Evolutionary conservation across 495 filamentous ascomycete genomes (phyloP).

Genomic region (Xylaria intraflava): DNA sequence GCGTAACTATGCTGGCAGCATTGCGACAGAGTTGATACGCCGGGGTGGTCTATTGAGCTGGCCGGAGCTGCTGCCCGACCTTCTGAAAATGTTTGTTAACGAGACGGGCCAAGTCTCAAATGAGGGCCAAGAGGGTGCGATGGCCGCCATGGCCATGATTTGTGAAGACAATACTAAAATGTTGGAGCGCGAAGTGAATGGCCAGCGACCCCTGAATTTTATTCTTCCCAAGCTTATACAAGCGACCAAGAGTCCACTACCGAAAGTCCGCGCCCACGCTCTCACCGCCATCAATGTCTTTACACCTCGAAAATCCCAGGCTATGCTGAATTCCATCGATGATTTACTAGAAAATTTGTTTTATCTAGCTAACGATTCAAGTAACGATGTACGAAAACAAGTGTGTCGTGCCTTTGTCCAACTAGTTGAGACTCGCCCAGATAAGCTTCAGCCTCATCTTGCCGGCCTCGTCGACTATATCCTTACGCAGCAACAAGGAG

Average conservation of each 20-base stretch:
- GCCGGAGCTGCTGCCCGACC: conserved; percentile 80
- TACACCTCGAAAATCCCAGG: conserved; percentile 70
- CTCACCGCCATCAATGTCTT: conserved; percentile 86
- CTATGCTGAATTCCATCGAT: conserved; percentile 70
- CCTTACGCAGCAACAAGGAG: conserved; percentile 77
- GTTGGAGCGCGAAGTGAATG: conserved; percentile 77
- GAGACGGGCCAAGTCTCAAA: conserved; percentile 56
- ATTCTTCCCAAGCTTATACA: conserved; percentile 88
- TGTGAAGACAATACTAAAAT: conserved; percentile 92
- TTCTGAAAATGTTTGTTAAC: conserved; percentile 71
- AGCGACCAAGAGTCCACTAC: conserved; percentile 65
- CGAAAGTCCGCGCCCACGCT: conserved; percentile 71
- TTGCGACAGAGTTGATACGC: conserved; percentile 88
- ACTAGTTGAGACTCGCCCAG: conserved; percentile 82
- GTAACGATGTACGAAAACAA: conserved; percentile 73
- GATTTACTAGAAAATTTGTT: conserved; percentile 75
- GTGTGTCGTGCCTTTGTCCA: conserved; percentile 92
- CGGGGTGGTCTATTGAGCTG: conserved; percentile 81
- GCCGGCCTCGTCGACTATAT: conserved; percentile 88
- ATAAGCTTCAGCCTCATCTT: conserved; percentile 85
- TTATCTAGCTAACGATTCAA: conserved; percentile 65
- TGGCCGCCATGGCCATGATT: conserved; percentile 86
- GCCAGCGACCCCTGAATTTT: conserved; percentile 77
- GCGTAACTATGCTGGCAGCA: conserved; percentile 80
- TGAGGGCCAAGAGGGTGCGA: conserved; percentile 83